A percentile compares a stretch with the other conserved stretches of the same genome.
Evolutionary conservation across 1,284 basidiomycete genomes (phyloP).

Genomic region (Cutaneotrichosporon mucoides): DNA sequence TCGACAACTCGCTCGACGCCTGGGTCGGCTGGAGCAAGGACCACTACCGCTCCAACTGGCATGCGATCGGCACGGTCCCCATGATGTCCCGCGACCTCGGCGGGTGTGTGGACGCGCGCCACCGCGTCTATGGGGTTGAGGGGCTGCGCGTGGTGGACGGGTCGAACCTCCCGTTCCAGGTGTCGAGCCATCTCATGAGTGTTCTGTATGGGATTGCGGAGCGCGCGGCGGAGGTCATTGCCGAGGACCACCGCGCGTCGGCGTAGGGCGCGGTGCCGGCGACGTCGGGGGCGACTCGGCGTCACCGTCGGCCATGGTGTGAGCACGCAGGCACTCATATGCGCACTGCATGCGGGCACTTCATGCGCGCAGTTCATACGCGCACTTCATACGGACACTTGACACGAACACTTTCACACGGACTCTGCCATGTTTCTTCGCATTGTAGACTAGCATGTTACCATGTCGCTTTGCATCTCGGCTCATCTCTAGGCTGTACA

Average conservation of each 20-base stretch:
- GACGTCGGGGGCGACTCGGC: too few species aligned
- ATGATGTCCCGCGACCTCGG: constrained; percentile 61
- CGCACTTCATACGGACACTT: too few species aligned
- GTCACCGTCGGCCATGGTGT: too few species aligned
- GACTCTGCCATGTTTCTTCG: too few species aligned
- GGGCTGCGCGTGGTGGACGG: constrained; percentile 54
- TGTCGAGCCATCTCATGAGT: constrained; percentile 44
- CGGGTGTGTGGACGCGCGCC: constrained; percentile 54
- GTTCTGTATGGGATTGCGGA: constrained; percentile 43
- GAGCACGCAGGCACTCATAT: too few species aligned
- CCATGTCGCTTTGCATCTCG: too few species aligned
- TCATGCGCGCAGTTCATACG: too few species aligned
- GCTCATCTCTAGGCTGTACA: too few species aligned
- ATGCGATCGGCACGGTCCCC: constrained; percentile 59
- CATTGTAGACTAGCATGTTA: too few species aligned
- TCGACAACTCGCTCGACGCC: constrained; percentile 28
- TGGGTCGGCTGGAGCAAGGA: constrained; percentile 47
- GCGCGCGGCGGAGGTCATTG: constrained; percentile 40
- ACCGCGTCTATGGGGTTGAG: constrained; percentile 44
- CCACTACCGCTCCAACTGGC: constrained; percentile 38
- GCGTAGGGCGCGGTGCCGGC: too few species aligned
- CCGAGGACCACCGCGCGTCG: constrained; percentile 26
- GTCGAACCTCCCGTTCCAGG: constrained; percentile 51
- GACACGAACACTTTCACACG: too few species aligned
- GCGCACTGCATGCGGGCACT: too few species aligned